Percentiles rank a stretch among this genome's conserved stretches.
These are phyloP conservation scores for Sphaerulina vaccinii DNA, from an alignment of 2,329 filamentous ascomycete species.

Conservation along the genomic window DNA sequence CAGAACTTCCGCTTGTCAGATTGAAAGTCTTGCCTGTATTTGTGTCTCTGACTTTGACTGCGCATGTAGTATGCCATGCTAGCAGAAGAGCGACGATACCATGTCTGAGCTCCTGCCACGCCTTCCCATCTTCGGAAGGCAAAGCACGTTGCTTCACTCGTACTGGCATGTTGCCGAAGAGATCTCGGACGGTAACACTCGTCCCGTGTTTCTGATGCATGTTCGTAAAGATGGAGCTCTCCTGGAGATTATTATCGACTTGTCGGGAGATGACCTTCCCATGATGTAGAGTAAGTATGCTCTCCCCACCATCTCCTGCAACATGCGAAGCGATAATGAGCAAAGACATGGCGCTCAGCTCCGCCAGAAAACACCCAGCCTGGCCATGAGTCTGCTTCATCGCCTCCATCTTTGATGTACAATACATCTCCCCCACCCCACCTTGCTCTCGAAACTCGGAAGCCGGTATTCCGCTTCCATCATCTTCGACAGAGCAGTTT, in stretches of 20 bases:
- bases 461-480: conserved; percentile 74
- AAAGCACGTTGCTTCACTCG: conserved; percentile 75
- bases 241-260: conserved; percentile 43
- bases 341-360: conserved; percentile 72
- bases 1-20: conserved; percentile 24
- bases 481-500: conserved; percentile 76
- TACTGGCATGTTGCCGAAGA: conserved; percentile 90
- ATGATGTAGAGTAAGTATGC: conserved; percentile 68
- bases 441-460: conserved; percentile 69
- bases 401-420: conserved; percentile 68
- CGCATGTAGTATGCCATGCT: conserved; percentile 60
- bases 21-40: conserved; percentile 32
- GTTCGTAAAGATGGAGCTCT: neutral
- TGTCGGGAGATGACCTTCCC: conserved; percentile 63
- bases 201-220: conserved; percentile 58
- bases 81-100: conserved; percentile 66
- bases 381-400: conserved; percentile 57
- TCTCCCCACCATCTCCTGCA: conserved; percentile 57
- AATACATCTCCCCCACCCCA: conserved; percentile 64
- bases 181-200: conserved; percentile 69
- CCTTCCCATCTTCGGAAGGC: conserved; percentile 53
- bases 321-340: conserved; percentile 74
- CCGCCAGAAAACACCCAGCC: conserved; percentile 73
- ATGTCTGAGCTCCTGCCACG: conserved; percentile 65
- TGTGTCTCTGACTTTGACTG: conserved; percentile 59